phyloP scores from a whole-genome alignment of 2,329 filamentous ascomycete genomes.

The Sporothrix dimorphospora region DNA sequence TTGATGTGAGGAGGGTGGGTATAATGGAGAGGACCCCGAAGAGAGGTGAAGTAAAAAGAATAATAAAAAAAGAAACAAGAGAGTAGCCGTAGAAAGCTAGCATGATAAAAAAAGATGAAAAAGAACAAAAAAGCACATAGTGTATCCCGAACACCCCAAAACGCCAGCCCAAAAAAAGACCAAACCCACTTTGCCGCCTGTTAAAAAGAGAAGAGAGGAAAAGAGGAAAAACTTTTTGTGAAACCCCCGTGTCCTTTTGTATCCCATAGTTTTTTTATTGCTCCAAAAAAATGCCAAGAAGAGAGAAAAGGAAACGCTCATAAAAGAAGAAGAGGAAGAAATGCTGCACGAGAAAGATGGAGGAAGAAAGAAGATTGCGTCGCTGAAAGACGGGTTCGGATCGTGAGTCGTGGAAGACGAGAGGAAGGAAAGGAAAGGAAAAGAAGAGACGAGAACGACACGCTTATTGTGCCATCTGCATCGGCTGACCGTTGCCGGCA shows the following conservation, averaged over 20 bases:
- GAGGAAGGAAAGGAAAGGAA: background rate
- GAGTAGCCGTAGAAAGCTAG: background rate
- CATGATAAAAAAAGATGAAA: background rate
- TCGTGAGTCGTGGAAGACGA: conserved; percentile 5
- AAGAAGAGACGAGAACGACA: too few species aligned
- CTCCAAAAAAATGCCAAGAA: conserved; percentile 23
- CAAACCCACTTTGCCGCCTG: conserved; percentile 4
- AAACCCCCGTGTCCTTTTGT: background rate
- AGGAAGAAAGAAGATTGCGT: background rate
- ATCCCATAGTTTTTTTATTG: conserved; percentile 26
- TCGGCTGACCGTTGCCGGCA: conserved; percentile 9
- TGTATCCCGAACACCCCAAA: background rate
- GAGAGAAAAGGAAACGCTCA: background rate
- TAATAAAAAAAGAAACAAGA: background rate
- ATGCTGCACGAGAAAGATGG: conserved; percentile 13
- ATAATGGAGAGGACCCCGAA: background rate
- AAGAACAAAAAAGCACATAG: background rate
- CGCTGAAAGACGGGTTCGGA: conserved; percentile 1
- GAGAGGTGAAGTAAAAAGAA: background rate
- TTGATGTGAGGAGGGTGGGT: conserved; percentile 8
- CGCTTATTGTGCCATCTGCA: conserved; percentile 24
- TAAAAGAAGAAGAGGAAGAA: background rate
- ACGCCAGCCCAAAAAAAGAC: conserved; percentile 18
- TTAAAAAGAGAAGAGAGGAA: background rate
- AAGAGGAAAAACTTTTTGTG: conserved; percentile 10